These are phyloP conservation scores for Coprinopsis sp. DNA, from an alignment of 768 basidiomycete genomes.

Conservation along the genomic window DNA sequence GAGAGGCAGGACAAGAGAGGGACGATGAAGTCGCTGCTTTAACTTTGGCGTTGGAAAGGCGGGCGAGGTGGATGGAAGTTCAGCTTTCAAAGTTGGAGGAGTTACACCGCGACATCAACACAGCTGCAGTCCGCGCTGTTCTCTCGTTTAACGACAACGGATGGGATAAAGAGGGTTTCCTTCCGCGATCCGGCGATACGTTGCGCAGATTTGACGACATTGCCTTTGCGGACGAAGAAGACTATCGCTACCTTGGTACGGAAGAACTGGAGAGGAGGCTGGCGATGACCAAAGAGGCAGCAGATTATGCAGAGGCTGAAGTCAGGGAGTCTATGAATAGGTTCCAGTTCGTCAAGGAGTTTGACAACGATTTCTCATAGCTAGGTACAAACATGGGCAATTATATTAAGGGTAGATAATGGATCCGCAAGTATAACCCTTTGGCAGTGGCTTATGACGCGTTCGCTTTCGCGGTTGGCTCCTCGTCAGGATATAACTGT, in stretches of 20 bases:
- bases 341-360: conserved; percentile 44
- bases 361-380: conserved; percentile 5
- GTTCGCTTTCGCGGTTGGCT: not conserved
- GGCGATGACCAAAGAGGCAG: conserved; percentile 63
- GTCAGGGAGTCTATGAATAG: conserved; percentile 71
- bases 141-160: conserved; percentile 82
- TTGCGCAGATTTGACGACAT: conserved; percentile 65
- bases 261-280: conserved; percentile 77
- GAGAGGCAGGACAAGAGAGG: conserved; percentile 57
- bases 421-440: not conserved
- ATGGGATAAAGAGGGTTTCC: conserved; percentile 67
- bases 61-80: conserved; percentile 93
- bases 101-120: conserved; percentile 86
- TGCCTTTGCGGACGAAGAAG: conserved; percentile 48
- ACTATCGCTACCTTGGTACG: conserved; percentile 49
- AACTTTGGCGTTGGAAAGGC: conserved; percentile 77
- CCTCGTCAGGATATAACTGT: conserved; percentile 32
- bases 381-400: not conserved
- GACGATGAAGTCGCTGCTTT: conserved; percentile 85
- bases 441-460: not conserved
- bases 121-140: conserved; percentile 77
- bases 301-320: conserved; percentile 68
- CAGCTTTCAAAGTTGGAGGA: conserved; percentile 86
- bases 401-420: too few species aligned
- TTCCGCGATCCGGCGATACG: conserved; percentile 69